A percentile compares a stretch with the other conserved stretches of the same genome.
phyloP scores from a whole-genome alignment of 78 protist genomes.

The Monocercomonoides exilis region DNA sequence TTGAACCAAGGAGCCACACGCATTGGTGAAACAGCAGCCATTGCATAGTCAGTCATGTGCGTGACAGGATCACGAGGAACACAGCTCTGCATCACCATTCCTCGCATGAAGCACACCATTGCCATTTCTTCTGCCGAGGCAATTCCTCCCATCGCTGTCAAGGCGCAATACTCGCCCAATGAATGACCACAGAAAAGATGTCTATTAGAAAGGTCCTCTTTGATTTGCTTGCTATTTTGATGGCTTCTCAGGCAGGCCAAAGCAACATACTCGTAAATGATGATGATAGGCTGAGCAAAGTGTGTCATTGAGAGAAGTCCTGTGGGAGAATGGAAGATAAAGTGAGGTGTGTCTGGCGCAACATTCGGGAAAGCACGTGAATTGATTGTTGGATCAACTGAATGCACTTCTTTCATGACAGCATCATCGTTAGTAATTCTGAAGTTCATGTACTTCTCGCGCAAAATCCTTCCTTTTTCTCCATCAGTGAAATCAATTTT shows the following conservation, averaged over 20 bases:
- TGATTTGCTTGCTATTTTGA: no score
- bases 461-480: slow-evolving; percentile 30
- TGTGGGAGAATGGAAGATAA: slow-evolving; percentile 39
- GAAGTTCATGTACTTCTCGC: slow-evolving; percentile 36
- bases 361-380: background rate
- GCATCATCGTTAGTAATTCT: background rate
- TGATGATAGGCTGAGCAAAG: slow-evolving; percentile 60
- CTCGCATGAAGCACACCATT: slow-evolving; percentile 41
- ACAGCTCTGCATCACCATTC: slow-evolving; percentile 51
- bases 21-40: slow-evolving; percentile 47
- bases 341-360: background rate
- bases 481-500: slow-evolving; percentile 54
- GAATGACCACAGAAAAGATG: background rate
- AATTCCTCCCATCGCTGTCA: slow-evolving; percentile 25
- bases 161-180: slow-evolving; percentile 58
- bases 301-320: slow-evolving; percentile 59
- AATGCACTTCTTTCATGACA: background rate
- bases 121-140: slow-evolving; percentile 28
- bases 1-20: slow-evolving; percentile 22
- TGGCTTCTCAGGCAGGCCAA: background rate
- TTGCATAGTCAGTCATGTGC: slow-evolving; percentile 43
- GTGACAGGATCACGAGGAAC: slow-evolving; percentile 31
- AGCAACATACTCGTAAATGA: slow-evolving; percentile 40
- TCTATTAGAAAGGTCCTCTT: background rate
- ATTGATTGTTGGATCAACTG: background rate